Evolutionary conservation across 2,329 filamentous ascomycete genomes (phyloP), one percentile per base, ranked within the genome.

Genomic region (Cordyceps militaris): DNA sequence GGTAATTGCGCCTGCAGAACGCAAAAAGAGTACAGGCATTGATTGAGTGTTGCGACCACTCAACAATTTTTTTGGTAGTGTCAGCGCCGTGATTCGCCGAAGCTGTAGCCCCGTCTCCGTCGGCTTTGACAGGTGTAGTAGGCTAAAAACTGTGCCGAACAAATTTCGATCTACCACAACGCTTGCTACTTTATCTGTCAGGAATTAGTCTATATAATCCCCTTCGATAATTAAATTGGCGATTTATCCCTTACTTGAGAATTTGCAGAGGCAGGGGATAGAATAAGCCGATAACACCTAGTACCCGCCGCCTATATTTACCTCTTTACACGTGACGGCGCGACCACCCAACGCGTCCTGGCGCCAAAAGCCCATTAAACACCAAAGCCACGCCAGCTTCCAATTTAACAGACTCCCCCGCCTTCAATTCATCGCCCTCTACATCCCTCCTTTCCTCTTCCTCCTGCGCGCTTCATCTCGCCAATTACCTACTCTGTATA

Each of bases 251-350:
- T n/a, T n/a, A n/a, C n/a, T n/a, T n/a, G n/a, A n/a, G n/a, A n/a
- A n/a, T n/a, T 13, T 30, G 3, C 2, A 23, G 26, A 21, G 26
- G n/a, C 19, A 10, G 9, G 6, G 5, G 2, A 14, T 14, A 47
- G 23, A 28, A 19, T 30, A 13, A 19, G 9, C 30, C 7, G 28
- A 5, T 30, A 32, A 4, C 19, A 21, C 38, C n/a, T 9, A 19
- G 49, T 23, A 24, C 21, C 46, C 34, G 36, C 16, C 3, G 11
- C 44, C n/a, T 53, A n/a, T 44, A 55, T 53, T 19, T 32, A 52
- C 24, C 38, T 26, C 59, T 48, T 42, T 7, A n/a, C 69, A 71
- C 68, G 69, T 71, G 69, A 69, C 51, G 16, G 53, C 69, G 69
- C 65, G 69, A 65, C 52, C 11, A 16, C 40, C 16, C 28, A 38